Evolutionary conservation across 768 basidiomycete species (phyloP).

Genomic region (Chlorophyllum brunneum): DNA sequence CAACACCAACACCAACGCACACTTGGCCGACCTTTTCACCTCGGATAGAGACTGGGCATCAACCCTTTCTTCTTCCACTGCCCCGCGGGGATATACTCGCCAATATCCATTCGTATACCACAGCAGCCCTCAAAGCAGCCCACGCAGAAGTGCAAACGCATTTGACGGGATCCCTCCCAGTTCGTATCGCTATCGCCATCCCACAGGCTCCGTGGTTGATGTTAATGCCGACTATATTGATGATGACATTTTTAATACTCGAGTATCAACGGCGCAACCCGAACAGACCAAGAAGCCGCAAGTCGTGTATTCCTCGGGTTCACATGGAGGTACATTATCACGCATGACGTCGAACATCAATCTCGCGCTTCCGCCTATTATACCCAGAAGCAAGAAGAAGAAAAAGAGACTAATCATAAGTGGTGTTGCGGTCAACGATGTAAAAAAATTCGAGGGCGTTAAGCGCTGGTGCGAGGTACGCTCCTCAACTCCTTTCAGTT

Average conservation of each 20-base stretch:
- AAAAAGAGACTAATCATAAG: constrained; percentile 68
- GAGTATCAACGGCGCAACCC: background rate
- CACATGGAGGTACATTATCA: constrained; percentile 24
- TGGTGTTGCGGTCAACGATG: constrained; percentile 60
- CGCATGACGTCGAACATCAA: constrained; percentile 19
- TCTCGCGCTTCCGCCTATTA: background rate
- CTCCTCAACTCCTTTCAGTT: background rate
- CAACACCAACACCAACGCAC: background rate
- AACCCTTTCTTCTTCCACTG: background rate
- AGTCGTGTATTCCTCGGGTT: constrained; percentile 29
- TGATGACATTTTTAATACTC: background rate
- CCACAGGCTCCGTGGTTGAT: background rate
- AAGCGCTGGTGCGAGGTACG: constrained; percentile 74
- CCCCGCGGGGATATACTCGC: background rate
- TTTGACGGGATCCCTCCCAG: constrained; percentile 6
- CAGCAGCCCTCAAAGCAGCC: background rate
- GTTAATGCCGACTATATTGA: background rate
- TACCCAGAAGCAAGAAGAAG: constrained; percentile 36
- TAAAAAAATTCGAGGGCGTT: constrained; percentile 60
- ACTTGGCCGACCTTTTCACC: background rate
- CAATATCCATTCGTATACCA: constrained; percentile 5
- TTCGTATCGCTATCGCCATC: background rate
- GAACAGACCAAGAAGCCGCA: constrained; percentile 21
- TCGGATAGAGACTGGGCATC: background rate
- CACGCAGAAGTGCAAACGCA: background rate